A percentile compares a stretch with the other conserved stretches of the same genome.
Conservation (phyloP, 495 filamentous ascomycete species). For the Penicillium turbatum region DNA sequence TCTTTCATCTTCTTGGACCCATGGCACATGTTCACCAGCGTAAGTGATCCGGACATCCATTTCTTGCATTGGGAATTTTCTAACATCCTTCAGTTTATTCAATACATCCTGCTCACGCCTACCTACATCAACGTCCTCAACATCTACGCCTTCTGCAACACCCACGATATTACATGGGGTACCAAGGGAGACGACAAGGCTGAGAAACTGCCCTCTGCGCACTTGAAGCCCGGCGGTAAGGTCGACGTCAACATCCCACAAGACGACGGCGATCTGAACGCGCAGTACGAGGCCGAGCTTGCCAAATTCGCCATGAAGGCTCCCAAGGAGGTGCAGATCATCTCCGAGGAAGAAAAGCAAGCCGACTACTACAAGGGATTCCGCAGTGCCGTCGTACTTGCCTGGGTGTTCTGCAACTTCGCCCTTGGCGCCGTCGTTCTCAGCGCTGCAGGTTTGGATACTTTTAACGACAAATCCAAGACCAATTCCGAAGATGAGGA, state of each 20-base stretch:
- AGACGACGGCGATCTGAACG: slow-evolving; percentile 82
- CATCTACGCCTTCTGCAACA: slow-evolving; percentile 98
- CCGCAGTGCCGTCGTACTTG: slow-evolving; percentile 81
- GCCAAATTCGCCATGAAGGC: slow-evolving; percentile 67
- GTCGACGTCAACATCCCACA: slow-evolving; percentile 90
- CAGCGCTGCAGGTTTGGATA: slow-evolving; percentile 74
- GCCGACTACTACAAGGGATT: slow-evolving; percentile 99
- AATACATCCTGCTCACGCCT: slow-evolving; percentile 93
- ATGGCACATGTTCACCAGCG: slow-evolving; percentile 96
- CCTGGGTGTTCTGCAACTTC: slow-evolving; percentile 97
- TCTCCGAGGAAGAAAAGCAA: slow-evolving; percentile 71
- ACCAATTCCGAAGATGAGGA: slow-evolving; percentile 38
- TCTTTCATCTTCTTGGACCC: slow-evolving; percentile 97
- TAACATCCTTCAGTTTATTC: slow-evolving; percentile 58
- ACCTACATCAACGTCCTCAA: slow-evolving; percentile 97
- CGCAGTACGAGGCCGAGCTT: slow-evolving; percentile 87
- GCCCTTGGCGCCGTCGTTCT: slow-evolving; percentile 84
- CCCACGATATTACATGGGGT: slow-evolving; percentile 96
- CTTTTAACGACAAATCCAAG: slow-evolving; percentile 36
- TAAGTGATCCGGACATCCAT: slow-evolving; percentile 24
- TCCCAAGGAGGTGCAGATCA: slow-evolving; percentile 57
- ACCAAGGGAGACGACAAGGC: slow-evolving; percentile 93
- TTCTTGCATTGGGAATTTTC: not conserved
- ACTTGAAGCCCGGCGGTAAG: slow-evolving; percentile 83
- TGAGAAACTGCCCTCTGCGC: slow-evolving; percentile 75